Base-by-base conservation (phyloP, 768 basidiomycete genomes). In the Leccinum subgranulosum region DNA sequence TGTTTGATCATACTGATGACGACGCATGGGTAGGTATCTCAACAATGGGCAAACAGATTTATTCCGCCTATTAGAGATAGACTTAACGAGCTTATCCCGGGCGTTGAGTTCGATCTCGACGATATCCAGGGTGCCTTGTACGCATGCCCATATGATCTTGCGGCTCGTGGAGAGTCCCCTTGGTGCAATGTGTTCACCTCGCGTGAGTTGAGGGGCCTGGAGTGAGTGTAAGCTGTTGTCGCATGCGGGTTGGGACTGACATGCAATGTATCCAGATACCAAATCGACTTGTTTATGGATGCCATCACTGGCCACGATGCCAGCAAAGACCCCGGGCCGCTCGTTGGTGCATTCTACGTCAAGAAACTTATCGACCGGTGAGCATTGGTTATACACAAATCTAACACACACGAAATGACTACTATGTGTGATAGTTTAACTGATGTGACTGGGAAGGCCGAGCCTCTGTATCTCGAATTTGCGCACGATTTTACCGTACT, bases 141-240 rank as follows among this genome's bases (percentile, higher is more conserved):
- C 53, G 76, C 76, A 19, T 76, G 76, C 51, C 72, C 76, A 34
- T 79, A 76, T 43, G 77, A 77, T 56, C 65, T 74, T 39, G 77
- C 76, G 3, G 71, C 74, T 19, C 60, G 64, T 52, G 59, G 65
- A 19, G 50, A 49, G 23, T 74, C 78, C 28, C 75, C 78, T 1
- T 78, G 77, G 78, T 78, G 76, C 53, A 63, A 63, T n/a, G 73
- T 71, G 51, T 79, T 79, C 65, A 60, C 65, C 7, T 25, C 29
- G 36, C 31, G 39, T 23, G 77, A 79, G 59, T 61, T 79, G 33
- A 60, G 53, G 36, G 62, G 64, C 29, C 72, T 79, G 47, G 75
- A 77, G 72, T 77, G 59, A 33, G 75, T 60, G 46, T 55, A 10
- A 15, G 17, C 8, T 41, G 15, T 15, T 39, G 14, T 51, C n/a